Conservation (phyloP, 208 protist genomes). For the Leishmania major region DNA sequence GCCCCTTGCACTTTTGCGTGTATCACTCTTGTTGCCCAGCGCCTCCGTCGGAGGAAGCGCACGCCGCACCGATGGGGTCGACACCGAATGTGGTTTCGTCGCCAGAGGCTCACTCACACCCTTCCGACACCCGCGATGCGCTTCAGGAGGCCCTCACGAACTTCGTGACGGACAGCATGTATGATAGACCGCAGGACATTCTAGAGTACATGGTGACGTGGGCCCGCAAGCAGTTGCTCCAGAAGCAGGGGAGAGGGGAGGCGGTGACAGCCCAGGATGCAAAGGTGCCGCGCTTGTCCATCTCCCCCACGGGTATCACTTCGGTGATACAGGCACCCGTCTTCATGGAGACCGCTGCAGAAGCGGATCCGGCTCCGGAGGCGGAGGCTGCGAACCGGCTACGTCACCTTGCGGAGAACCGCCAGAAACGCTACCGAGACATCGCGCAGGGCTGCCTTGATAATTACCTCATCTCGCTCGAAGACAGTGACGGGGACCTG, state of each 20-base stretch:
- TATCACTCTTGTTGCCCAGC: neutral
- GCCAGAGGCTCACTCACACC: neutral
- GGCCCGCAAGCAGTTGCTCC: conserved; percentile 31
- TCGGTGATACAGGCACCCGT: neutral
- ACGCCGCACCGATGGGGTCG: neutral
- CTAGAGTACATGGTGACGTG: conserved; percentile 48
- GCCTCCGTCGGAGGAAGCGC: neutral
- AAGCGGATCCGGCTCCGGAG: neutral
- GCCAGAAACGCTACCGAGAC: conserved; percentile 20
- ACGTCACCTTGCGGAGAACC: neutral
- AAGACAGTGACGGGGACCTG: conserved; percentile 55
- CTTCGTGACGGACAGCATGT: conserved; percentile 33
- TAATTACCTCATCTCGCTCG: conserved; percentile 48
- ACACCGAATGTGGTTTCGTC: neutral
- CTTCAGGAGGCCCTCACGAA: conserved; percentile 21
- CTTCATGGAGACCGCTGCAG: conserved; percentile 2
- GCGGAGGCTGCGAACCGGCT: conserved; percentile 6
- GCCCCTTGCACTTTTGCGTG: neutral
- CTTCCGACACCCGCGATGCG: neutral
- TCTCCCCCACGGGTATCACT: neutral
- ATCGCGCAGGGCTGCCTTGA: conserved; percentile 31
- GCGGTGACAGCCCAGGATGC: too few relatives aligned
- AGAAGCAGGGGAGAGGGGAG: neutral
- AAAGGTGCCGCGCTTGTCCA: conserved; percentile 1
- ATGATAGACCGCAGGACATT: conserved; percentile 43